A percentile compares a stretch with the other conserved stretches of the same genome.
Evolutionary conservation across 495 filamentous ascomycete genomes (phyloP).

Genomic region (Penicillium steckii): DNA sequence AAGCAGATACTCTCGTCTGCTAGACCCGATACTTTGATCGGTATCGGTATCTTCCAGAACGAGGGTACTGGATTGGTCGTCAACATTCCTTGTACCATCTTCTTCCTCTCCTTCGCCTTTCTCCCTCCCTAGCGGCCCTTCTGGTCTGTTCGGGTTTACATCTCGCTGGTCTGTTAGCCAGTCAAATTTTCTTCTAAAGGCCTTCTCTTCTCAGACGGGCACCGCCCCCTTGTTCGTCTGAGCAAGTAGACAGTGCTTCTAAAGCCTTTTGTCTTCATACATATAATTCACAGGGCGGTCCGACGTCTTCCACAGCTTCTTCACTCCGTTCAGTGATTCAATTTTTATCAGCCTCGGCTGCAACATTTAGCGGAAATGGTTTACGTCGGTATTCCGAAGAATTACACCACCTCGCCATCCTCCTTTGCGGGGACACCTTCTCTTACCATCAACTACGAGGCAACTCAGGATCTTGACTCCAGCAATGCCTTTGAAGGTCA

Average conservation of each 20-base stretch:
- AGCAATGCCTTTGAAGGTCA: conserved; percentile 94
- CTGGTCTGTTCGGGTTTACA: conserved; percentile 38
- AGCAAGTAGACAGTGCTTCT: conserved; percentile 67
- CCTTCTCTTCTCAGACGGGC: conserved; percentile 92
- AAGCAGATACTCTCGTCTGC: conserved; percentile 83
- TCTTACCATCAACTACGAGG: conserved; percentile 95
- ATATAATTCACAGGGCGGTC: conserved; percentile 22
- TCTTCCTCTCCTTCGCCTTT: conserved; percentile 71
- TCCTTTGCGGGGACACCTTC: conserved; percentile 74
- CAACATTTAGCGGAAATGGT: conserved; percentile 66
- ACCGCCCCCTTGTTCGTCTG: conserved; percentile 84
- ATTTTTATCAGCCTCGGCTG: conserved; percentile 20
- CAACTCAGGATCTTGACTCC: conserved; percentile 91
- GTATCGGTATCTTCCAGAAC: conserved; percentile 84
- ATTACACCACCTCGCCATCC: conserved; percentile 79
- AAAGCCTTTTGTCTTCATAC: conserved; percentile 38
- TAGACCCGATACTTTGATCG: conserved; percentile 82
- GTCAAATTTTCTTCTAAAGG: conserved; percentile 64
- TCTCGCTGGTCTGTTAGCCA: conserved; percentile 61
- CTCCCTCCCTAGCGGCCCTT: conserved; percentile 81
- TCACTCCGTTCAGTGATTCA: conserved; percentile 12
- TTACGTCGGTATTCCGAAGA: conserved; percentile 71
- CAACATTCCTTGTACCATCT: conserved; percentile 87
- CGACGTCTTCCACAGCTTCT: conserved; percentile 26
- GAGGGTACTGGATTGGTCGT: conserved; percentile 61